Base-by-base conservation (phyloP, 23 red algal genomes). In the Gracilaria caudata region DNA sequence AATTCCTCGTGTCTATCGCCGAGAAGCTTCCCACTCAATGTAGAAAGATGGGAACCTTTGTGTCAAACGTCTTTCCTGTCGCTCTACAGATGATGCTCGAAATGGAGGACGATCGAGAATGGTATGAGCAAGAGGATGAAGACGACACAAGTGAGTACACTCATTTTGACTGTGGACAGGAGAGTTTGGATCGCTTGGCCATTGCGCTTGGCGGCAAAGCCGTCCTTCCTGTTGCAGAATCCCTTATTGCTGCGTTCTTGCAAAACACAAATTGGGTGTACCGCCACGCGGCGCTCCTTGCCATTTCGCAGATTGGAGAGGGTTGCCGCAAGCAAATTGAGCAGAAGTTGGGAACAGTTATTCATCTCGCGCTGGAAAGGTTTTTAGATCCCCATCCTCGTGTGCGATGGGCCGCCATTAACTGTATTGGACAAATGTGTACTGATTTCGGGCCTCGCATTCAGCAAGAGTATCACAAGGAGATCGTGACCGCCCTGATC, bases 351-450 rank as follows among this genome's bases (percentile, higher is more conserved):
- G 89, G 92, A 23, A 78, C 88, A 26, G 93, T 98, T 6, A 82
- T 95, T 47, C 58, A 80, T 19, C 85, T 95, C 39, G 96, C 92
- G 7, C 51, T 98, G 56, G 49, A 60, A 26, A 51, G 78, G 17
- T 93, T 95, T 47, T 35, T 61, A 46, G 96, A 98, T 77, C 85
- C 96, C 23, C 96, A 98, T 45, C 92, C 96, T 46, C 87, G 96
- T 5, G 96, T 98, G 38, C 96, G 96, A 40, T 98, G 96, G 96
- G 96, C 96, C 21, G 96, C 96, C 16, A 94, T 98, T 78, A 95
- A 98, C 37, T 98, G 96, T 78, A 93, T 98, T 41, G 96, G 96
- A 10, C 96, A 98, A 79, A 98, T 98, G 96, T 95, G 96, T 64
- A 98, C 96, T 29, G 96, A 98, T 82, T 98, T 98, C 51, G 96